Evolutionary conservation across 495 filamentous ascomycete genomes (phyloP), one percentile per base, ranked within the genome.

Genomic region (Mytilinidion resinicola): DNA sequence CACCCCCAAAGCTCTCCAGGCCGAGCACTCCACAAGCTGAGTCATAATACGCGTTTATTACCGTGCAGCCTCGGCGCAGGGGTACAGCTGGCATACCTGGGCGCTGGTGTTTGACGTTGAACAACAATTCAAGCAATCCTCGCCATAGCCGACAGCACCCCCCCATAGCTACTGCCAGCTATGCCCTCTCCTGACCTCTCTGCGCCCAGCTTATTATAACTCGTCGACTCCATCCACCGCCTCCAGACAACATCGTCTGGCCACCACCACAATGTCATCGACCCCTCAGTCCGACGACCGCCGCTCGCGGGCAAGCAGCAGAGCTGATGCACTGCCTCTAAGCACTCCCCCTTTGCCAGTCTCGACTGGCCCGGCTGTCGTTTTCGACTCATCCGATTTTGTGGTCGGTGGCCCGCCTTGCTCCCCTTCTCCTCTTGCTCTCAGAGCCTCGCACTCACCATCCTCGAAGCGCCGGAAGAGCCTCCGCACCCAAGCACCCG

Each of bases 391-490:
- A 42, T 51, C 56, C 44, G 52, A 53, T 38, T 63, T 63, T 37
- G 61, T 63, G 61, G 61, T 63, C 61, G 61, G 61, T 63, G 61
- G 61, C 51, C 61, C 61, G 59, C 61, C 61, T 34, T 52, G 52
- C 41, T 59, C 50, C 36, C 61, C 61, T 51, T 63, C 61, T 48
- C 61, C 61, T n/a, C 48, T 63, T 25, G 61, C 61, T 52, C 61
- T 63, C 17, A 59, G 61, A 54, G 61, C 61, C 34, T 59, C 56
- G 56, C 55, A 63, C 61, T 63, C 61, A 63, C 61, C 61, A 25
- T 63, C 61, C 3, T 63, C 61, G 61, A 63, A 63, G 56, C 56
- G 52, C 39, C 61, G 61, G 39, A 59, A 56, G 55, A 62, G 46
- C 51, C 52, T 57, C 44, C 37, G 43, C 46, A 35, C 39, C 38